A percentile compares a stretch with the other conserved stretches of the same genome.
phyloP scores from a whole-genome alignment of 108 stramenopile species.

The Pseudonitzschia delicatissima region DNA sequence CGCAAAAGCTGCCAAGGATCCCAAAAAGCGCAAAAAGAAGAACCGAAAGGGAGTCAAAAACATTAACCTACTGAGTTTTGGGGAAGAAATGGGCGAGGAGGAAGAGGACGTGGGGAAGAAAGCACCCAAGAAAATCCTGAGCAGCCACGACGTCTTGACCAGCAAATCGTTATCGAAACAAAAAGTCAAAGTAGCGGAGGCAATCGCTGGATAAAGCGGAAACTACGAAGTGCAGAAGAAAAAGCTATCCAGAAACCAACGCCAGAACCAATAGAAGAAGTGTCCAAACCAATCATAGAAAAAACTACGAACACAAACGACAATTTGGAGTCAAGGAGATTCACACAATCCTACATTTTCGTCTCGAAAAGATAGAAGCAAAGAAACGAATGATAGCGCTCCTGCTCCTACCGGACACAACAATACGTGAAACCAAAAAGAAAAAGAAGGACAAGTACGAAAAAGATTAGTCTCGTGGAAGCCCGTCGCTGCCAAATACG shows the following conservation, averaged over 20 bases:
- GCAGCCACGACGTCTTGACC: conserved; percentile 62
- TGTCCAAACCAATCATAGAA: too few species aligned
- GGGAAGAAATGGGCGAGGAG: conserved; percentile 65
- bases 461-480: conserved; percentile 51
- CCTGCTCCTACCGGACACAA: too few species aligned
- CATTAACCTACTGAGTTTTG: conserved; percentile 84
- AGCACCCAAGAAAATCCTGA: conserved; percentile 40
- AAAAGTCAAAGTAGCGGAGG: too few species aligned
- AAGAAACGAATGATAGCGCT: too few species aligned
- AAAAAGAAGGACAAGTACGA: background rate
- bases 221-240: too few species aligned
- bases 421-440: background rate
- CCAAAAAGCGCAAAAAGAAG: conserved; percentile 41
- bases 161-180: conserved; percentile 36
- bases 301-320: too few species aligned
- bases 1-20: background rate
- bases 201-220: too few species aligned
- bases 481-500: conserved; percentile 67
- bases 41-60: conserved; percentile 77
- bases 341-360: background rate
- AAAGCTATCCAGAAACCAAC: too few species aligned
- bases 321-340: too few species aligned
- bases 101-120: conserved; percentile 15
- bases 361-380: background rate
- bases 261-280: too few species aligned